Percentiles rank a stretch among this genome's conserved stretches.
phyloP scores from a whole-genome alignment of 306 rosid genomes.

The Boehmeria nivea region DNA sequence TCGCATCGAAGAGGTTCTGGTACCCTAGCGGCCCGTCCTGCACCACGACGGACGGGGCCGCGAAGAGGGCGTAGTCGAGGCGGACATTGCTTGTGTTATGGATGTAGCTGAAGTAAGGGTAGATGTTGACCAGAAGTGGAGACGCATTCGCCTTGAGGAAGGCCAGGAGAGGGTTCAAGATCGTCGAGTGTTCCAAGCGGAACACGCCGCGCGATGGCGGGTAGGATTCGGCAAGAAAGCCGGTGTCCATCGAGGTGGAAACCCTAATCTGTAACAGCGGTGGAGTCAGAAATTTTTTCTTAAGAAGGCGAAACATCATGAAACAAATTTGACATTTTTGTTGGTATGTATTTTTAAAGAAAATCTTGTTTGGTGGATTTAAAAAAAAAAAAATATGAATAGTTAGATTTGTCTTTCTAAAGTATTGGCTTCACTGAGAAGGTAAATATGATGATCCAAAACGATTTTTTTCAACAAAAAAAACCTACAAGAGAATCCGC shows the following conservation, averaged over 20 bases:
- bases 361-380: too few species aligned
- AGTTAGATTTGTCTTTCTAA: too few species aligned
- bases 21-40: conserved; percentile 6
- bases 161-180: conserved; percentile 8
- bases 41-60: conserved; percentile 6
- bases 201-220: conserved; percentile 19
- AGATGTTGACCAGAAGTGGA: conserved; percentile 20
- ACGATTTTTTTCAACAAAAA: too few species aligned
- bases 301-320: too few species aligned
- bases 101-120: conserved; percentile 19
- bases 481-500: too few species aligned
- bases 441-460: too few species aligned
- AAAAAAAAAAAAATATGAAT: too few species aligned
- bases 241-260: conserved; percentile 12
- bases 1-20: conserved; percentile 20
- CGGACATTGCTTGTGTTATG: not conserved
- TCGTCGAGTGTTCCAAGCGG: not conserved
- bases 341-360: too few species aligned
- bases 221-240: conserved; percentile 6
- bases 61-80: conserved; percentile 23
- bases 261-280: not conserved
- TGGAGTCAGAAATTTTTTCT: too few species aligned
- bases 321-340: too few species aligned
- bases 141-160: conserved; percentile 9
- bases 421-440: too few species aligned